Conservation (phyloP, 1,284 basidiomycete species). For the Naganishia sp. region DNA sequence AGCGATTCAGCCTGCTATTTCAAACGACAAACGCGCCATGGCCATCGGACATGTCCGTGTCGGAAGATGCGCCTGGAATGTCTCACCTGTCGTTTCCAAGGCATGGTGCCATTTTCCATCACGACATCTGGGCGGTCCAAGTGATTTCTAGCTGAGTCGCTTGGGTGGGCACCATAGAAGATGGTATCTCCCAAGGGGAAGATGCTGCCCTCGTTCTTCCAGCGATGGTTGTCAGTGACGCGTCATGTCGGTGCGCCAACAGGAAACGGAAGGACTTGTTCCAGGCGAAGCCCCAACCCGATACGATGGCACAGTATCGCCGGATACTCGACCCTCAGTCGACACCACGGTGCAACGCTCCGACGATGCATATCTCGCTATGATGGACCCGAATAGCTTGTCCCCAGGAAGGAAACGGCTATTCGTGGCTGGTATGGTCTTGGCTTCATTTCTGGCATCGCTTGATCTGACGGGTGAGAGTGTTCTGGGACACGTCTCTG, state of each 20-base stretch:
- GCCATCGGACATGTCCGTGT: constrained; percentile 5
- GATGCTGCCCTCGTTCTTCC: too few species aligned
- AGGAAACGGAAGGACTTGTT: constrained; percentile 9
- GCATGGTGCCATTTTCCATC: not conserved
- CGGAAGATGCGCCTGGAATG: not conserved
- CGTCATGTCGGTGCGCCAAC: not conserved
- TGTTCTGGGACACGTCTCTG: not conserved
- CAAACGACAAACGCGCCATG: constrained; percentile 33
- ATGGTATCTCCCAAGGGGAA: too few species aligned
- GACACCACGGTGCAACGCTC: not conserved
- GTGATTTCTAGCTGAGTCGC: not conserved
- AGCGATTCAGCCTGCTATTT: constrained; percentile 2
- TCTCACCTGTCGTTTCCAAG: constrained; percentile 1
- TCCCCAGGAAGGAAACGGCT: constrained; percentile 32
- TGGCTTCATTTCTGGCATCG: constrained; percentile 37
- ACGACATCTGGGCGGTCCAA: not conserved
- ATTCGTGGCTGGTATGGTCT: constrained; percentile 37
- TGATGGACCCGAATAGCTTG: constrained; percentile 13
- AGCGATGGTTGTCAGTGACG: not conserved
- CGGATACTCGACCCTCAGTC: not conserved
- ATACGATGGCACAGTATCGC: not conserved
- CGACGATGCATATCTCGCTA: constrained; percentile 1
- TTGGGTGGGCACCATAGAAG: not conserved
- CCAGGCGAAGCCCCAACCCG: too few species aligned
- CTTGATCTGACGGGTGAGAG: constrained; percentile 40